Percentiles rank a stretch among this genome's conserved stretches.
phyloP scores from a whole-genome alignment of 2,329 filamentous ascomycete genomes.

The Colletotrichum sojae region DNA sequence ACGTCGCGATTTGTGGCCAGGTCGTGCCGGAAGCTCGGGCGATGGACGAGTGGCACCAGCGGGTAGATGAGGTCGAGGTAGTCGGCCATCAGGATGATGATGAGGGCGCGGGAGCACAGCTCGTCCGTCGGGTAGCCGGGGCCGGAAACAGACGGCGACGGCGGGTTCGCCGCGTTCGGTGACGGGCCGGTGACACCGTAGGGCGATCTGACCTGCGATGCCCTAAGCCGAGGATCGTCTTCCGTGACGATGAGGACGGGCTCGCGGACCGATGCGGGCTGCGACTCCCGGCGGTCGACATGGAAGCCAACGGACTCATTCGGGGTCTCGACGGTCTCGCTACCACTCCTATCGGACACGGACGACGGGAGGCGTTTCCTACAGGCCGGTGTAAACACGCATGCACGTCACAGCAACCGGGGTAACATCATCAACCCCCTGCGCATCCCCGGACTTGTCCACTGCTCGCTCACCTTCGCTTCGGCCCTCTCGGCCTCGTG shows the following conservation, averaged over 20 bases:
- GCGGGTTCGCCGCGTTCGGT: background rate
- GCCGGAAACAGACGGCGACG: constrained; percentile 3
- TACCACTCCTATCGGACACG: constrained; percentile 28
- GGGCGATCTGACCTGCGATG: constrained; percentile 13
- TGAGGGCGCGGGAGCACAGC: constrained; percentile 44
- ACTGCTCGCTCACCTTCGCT: constrained; percentile 40
- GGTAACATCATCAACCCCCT: background rate
- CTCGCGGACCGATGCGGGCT: constrained; percentile 8
- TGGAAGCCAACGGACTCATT: background rate
- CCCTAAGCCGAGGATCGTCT: background rate
- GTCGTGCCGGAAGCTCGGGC: constrained; percentile 45
- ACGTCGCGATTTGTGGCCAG: constrained; percentile 44
- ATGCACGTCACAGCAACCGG: background rate
- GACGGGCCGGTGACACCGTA: constrained; percentile 11
- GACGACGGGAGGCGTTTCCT: constrained; percentile 33
- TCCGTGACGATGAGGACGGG: constrained; percentile 18
- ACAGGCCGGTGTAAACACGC: constrained; percentile 1
- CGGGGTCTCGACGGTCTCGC: background rate
- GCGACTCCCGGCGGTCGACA: background rate
- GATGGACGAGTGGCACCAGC: constrained; percentile 46
- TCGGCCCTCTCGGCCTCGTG: constrained; percentile 45
- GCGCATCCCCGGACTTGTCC: constrained; percentile 12
- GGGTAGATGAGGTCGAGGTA: constrained; percentile 47
- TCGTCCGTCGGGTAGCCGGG: constrained; percentile 45
- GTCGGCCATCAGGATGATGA: constrained; percentile 44